Evolutionary conservation across 148 eudicot species (phyloP), one percentile per base, ranked within the genome.

Genomic region (Rhododendron molle): DNA sequence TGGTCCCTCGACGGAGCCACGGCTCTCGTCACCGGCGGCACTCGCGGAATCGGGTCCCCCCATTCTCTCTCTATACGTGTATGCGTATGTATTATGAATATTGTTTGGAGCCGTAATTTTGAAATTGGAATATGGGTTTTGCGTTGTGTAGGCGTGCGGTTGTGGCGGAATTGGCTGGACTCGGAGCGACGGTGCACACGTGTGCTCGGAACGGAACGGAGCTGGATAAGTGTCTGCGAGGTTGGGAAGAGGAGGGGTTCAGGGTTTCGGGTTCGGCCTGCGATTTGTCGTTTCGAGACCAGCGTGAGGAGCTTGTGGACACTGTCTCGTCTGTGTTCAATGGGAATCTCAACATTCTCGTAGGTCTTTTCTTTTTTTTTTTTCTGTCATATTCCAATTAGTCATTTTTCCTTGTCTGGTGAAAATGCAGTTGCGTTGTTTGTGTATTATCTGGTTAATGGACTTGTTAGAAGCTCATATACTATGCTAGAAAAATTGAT

Each of bases 21-120:
- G 7, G 95, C 95, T 83, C 93, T 93, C 16, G 95, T 93, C 85
- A 93, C 95, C 56, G 96, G 94, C 69, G 96, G 96, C 87, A 92
- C 93, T 58, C 92, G 96, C 40, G 96, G 96, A 76, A 93, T 92
- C 73, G 96, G 96, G 96, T 92, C 62, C 62, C 62, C 76, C 62
- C 62, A n/a, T 56, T 65, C 79, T 36, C 71, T 62, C 47, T 16
- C 46, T 46, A 28, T 77, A 12, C 84, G 18, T 44, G 13, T 81
- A 36, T 77, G 12, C 32, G 21, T 26, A 12, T 4, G 20, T 12
- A 7, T 36, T 13, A 6, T 13, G 16, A 15, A 32, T 7, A 18
- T 1, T 44, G 11, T 38, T 54, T 84, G n/a, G 28, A 71, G 32
- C 85, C 85, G 72, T 40, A 18, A 49, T 80, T 83, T 16, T 15